Evolutionary conservation across 2,329 filamentous ascomycete genomes (phyloP).

Genomic region (Aspergillus sp.): DNA sequence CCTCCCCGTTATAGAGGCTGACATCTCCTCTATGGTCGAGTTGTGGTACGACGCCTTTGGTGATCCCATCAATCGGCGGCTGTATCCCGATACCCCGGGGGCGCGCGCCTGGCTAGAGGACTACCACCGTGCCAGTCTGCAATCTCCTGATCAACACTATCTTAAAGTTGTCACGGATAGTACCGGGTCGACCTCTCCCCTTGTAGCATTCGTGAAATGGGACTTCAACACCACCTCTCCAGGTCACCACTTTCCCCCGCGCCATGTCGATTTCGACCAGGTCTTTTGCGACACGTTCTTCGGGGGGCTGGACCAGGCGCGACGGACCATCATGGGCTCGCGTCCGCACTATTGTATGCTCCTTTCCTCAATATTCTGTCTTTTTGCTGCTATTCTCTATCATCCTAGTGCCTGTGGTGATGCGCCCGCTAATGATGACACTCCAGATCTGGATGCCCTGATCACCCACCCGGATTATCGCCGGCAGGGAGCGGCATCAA

Average conservation of each 20-base stretch:
- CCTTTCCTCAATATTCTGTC: neutral
- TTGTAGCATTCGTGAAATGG: neutral
- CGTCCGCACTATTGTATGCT: neutral
- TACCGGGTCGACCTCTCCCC: neutral
- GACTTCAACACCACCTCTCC: neutral
- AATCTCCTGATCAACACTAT: neutral
- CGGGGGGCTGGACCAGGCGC: neutral
- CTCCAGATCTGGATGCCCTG: conserved; percentile 1
- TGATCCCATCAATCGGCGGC: neutral
- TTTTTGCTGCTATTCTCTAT: no score
- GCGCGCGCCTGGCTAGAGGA: neutral
- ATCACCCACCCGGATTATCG: conserved; percentile 23
- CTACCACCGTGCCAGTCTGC: neutral
- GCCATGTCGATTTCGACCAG: neutral
- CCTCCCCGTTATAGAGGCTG: neutral
- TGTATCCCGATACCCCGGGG: conserved; percentile 1
- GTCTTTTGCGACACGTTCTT: conserved; percentile 1
- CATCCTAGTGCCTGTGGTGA: neutral
- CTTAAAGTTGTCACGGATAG: neutral
- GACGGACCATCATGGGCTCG: neutral
- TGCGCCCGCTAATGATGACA: neutral
- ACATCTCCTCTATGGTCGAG: neutral
- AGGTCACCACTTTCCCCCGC: neutral
- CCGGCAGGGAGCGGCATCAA: conserved; percentile 15
- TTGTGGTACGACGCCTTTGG: neutral